Percentiles rank a stretch among this genome's conserved stretches.
These are phyloP conservation scores for Ogataea glucozyma DNA, from an alignment of 805 yeast genomes.

Conservation along the genomic window DNA sequence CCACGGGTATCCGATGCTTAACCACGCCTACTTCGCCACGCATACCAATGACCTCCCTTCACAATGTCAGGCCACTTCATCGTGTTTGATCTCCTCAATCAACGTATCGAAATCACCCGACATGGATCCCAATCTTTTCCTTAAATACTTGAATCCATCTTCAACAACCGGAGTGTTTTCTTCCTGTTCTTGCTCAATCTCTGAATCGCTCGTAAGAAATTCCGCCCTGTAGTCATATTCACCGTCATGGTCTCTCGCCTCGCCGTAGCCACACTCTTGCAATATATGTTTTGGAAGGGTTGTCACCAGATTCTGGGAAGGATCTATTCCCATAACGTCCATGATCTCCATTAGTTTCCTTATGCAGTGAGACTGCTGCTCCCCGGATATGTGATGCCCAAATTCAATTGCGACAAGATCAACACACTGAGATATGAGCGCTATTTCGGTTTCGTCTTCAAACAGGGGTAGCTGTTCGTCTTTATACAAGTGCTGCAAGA, in stretches of 20 bases:
- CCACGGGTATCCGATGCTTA: too few species aligned
- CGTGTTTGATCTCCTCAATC: conserved; percentile 11
- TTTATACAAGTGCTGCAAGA: conserved; percentile 13
- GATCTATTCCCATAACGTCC: conserved; percentile 10
- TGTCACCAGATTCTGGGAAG: conserved; percentile 9
- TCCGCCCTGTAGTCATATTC: conserved; percentile 1
- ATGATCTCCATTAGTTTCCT: conserved; percentile 5
- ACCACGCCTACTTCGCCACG: too few species aligned
- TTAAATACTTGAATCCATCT: conserved; percentile 13
- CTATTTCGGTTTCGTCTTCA: conserved; percentile 9
- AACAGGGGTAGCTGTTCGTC: conserved; percentile 16
- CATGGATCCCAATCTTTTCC: conserved; percentile 6
- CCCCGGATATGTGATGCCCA: conserved; percentile 7
- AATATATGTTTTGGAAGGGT: conserved; percentile 7
- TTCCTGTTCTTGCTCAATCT: neutral
- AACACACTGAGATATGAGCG: conserved; percentile 1
- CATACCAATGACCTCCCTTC: too few species aligned
- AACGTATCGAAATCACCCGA: conserved; percentile 9
- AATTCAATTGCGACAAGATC: conserved; percentile 14
- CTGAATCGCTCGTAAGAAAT: neutral
- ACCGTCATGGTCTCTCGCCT: conserved; percentile 2
- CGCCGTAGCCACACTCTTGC: conserved; percentile 4
- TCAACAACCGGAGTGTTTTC: neutral
- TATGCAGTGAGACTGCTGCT: conserved; percentile 4
- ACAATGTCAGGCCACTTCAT: too few species aligned